Percentiles rank a stretch among this genome's conserved stretches.
phyloP scores from a whole-genome alignment of 176 grass and related monocot species.

The Puccinellia tenuiflora region DNA sequence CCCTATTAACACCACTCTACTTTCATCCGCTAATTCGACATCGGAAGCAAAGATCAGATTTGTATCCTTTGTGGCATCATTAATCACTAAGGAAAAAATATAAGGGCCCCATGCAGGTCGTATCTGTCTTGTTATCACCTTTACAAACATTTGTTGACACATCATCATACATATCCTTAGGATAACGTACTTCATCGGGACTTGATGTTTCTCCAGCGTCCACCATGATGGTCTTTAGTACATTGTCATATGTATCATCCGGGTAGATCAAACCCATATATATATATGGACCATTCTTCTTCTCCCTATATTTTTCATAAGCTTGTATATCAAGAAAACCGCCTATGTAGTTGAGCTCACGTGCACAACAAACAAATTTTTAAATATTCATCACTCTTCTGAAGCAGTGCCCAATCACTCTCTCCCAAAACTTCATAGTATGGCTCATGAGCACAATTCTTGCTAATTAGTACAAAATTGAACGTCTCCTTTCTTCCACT shows the following conservation, averaged over 20 bases:
- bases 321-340: not conserved
- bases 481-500: not conserved
- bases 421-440: not conserved
- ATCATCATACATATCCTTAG: too few relatives aligned
- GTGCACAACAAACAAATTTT: not conserved
- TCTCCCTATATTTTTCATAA: not conserved
- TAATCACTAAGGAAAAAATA: too few relatives aligned
- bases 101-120: too few relatives aligned
- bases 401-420: not conserved
- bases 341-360: too few relatives aligned
- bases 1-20: too few relatives aligned
- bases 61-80: too few relatives aligned
- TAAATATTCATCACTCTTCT: not conserved
- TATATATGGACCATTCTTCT: not conserved
- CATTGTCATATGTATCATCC: not conserved
- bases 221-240: too few relatives aligned
- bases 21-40: too few relatives aligned
- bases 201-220: too few relatives aligned
- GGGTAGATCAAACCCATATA: not conserved
- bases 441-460: not conserved
- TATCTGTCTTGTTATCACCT: too few relatives aligned
- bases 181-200: too few relatives aligned
- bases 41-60: not conserved
- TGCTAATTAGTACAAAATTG: not conserved
- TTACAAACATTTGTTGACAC: too few relatives aligned